Conservation (phyloP, 257 asterid genomes). For the Euphrasia confusa region DNA sequence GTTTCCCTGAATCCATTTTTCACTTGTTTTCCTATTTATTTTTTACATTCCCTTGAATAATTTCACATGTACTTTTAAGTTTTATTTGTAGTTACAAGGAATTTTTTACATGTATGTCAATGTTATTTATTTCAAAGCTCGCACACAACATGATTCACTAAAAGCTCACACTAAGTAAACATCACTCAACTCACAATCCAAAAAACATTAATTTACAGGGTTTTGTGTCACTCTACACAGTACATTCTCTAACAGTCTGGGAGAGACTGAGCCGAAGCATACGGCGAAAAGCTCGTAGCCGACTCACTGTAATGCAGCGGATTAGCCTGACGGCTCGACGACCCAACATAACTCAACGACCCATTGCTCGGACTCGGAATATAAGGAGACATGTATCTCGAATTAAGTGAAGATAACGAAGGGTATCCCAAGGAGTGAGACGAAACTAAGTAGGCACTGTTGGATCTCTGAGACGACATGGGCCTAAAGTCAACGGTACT, state of each 20-base stretch:
- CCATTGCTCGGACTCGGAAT: constrained; percentile 63
- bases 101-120: too few relatives aligned
- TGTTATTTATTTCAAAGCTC: too few relatives aligned
- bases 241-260: constrained; percentile 49
- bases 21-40: background rate
- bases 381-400: constrained; percentile 47
- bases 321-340: constrained; percentile 57
- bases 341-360: constrained; percentile 55
- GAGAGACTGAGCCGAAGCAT: constrained; percentile 72
- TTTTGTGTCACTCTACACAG: background rate
- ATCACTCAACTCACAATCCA: too few relatives aligned
- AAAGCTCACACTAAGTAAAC: too few relatives aligned
- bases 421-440: constrained; percentile 70
- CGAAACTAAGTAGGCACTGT: constrained; percentile 47
- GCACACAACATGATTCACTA: too few relatives aligned
- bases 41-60: too few relatives aligned
- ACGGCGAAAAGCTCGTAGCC: constrained; percentile 73
- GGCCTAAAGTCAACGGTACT: constrained; percentile 53
- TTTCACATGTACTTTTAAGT: background rate
- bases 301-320: constrained; percentile 57
- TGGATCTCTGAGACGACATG: constrained; percentile 49
- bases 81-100: background rate
- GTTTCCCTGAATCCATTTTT: background rate
- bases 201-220: background rate
- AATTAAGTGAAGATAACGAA: constrained; percentile 59